These are phyloP conservation scores for Zelopaecilomyces penicillatus DNA, from an alignment of 2,329 filamentous ascomycete genomes.

Conservation along the genomic window DNA sequence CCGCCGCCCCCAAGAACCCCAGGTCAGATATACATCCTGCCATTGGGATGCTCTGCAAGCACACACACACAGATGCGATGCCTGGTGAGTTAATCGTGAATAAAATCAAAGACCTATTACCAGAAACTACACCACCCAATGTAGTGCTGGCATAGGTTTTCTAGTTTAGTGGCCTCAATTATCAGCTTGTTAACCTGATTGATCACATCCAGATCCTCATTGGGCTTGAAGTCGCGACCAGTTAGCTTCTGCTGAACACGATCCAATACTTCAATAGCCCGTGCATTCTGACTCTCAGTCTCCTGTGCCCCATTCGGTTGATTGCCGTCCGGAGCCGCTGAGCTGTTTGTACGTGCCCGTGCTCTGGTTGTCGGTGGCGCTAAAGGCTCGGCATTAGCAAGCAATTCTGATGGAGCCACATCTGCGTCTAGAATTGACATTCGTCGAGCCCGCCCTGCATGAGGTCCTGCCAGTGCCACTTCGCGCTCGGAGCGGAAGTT, in stretches of 20 bases:
- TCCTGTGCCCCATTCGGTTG: constrained; percentile 35
- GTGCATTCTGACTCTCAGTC: constrained; percentile 81
- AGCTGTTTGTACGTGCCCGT: constrained; percentile 54
- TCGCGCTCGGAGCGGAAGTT: constrained; percentile 58
- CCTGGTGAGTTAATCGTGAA: no score
- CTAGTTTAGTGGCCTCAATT: constrained; percentile 88
- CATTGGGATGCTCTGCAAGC: no score
- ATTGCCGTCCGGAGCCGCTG: constrained; percentile 29
- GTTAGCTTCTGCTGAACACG: constrained; percentile 94
- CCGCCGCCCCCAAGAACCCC: no score
- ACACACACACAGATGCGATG: no score
- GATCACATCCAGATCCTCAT: constrained; percentile 75
- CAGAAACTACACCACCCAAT: constrained; percentile 99
- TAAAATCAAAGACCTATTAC: constrained; percentile 36
- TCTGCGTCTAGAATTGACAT: constrained; percentile 62
- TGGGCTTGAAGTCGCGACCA: constrained; percentile 80
- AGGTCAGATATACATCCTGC: no score
- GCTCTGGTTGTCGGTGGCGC: constrained; percentile 40
- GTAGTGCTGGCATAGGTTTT: constrained; percentile 98
- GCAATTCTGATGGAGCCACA: constrained; percentile 49
- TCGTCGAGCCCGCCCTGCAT: constrained; percentile 48
- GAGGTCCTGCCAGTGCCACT: constrained; percentile 39
- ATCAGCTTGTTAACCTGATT: constrained; percentile 92
- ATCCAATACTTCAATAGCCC: constrained; percentile 83
- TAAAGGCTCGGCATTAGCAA: constrained; percentile 37